Conservation (phyloP, 305 asterid genomes). For the Salvia sclarea region DNA sequence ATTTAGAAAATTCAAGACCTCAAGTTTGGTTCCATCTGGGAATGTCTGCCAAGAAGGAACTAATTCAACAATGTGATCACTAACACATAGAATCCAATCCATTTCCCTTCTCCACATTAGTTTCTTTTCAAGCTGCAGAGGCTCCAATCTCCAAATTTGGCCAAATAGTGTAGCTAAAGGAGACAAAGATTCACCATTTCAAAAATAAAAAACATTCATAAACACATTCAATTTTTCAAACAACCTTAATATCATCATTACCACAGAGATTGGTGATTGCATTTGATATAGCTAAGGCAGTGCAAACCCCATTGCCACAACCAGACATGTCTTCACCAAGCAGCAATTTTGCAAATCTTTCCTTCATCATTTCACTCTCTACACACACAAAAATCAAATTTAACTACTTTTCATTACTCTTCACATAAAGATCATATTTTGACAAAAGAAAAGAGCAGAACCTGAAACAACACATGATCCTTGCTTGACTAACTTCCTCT, state of each 20-base stretch:
- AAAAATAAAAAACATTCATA: conserved; percentile 3
- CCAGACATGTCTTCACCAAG: conserved; percentile 95
- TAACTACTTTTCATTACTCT: background rate
- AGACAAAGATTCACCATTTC: background rate
- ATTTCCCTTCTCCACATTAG: conserved; percentile 78
- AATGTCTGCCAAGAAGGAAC: conserved; percentile 78
- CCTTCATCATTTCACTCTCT: conserved; percentile 80
- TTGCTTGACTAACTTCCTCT: conserved; percentile 52
- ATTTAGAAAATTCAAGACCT: conserved; percentile 40
- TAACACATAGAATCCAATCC: conserved; percentile 76
- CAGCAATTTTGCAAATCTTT: conserved; percentile 74
- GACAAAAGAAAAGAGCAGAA: background rate
- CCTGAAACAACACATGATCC: conserved; percentile 58
- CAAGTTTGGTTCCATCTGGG: conserved; percentile 76
- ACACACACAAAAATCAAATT: conserved; percentile 19
- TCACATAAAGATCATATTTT: background rate
- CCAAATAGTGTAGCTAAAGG: conserved; percentile 72
- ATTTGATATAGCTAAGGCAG: conserved; percentile 80
- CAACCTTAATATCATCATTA: conserved; percentile 26
- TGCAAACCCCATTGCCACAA: conserved; percentile 81
- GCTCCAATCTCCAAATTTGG: conserved; percentile 88
- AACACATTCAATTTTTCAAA: background rate
- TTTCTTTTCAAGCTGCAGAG: conserved; percentile 57
- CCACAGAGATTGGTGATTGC: conserved; percentile 86
- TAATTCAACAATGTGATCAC: conserved; percentile 79